Conservation (phyloP, 2,329 filamentous ascomycete genomes). For the Chaetomiaceae sp. region DNA sequence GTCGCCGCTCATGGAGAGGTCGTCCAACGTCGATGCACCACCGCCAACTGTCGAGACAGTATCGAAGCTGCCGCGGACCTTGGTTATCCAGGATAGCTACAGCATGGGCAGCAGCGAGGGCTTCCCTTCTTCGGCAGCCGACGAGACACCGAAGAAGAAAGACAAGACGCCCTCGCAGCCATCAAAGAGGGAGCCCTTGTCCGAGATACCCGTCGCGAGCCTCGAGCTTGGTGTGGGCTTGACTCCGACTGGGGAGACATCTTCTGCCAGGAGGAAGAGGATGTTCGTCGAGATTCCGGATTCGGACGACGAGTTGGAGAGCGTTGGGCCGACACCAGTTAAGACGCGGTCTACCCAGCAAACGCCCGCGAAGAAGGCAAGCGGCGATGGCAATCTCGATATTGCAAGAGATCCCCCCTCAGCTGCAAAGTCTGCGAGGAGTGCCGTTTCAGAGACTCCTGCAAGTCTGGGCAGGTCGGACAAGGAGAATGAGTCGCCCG, state of each 20-base stretch:
- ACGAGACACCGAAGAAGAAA: conserved; percentile 18
- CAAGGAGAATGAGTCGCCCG: conserved; percentile 19
- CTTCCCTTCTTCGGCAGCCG: conserved; percentile 8
- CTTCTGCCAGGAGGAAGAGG: conserved; percentile 13
- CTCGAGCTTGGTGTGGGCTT: conserved; percentile 1
- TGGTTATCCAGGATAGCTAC: conserved; percentile 46
- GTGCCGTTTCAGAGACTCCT: conserved; percentile 2
- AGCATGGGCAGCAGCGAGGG: conserved; percentile 30
- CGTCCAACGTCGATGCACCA: conserved; percentile 29
- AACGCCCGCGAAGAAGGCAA: not conserved
- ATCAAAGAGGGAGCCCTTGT: conserved; percentile 18
- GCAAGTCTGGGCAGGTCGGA: conserved; percentile 13
- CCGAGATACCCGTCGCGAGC: conserved; percentile 21
- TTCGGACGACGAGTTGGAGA: conserved; percentile 43
- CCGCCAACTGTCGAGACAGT: conserved; percentile 22
- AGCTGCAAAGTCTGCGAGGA: not conserved
- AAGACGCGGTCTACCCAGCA: conserved; percentile 11
- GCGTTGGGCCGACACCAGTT: conserved; percentile 24
- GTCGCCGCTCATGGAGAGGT: conserved; percentile 39
- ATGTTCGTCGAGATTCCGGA: conserved; percentile 43
- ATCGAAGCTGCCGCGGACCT: conserved; percentile 28
- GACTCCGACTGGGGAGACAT: conserved; percentile 8
- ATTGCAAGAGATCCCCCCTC: conserved; percentile 6
- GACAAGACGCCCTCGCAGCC: not conserved
- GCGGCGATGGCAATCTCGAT: not conserved